Percentiles rank a stretch among this genome's conserved stretches.
Conservation (phyloP, 305 asterid genomes). For the Fraxinus floribunda region DNA sequence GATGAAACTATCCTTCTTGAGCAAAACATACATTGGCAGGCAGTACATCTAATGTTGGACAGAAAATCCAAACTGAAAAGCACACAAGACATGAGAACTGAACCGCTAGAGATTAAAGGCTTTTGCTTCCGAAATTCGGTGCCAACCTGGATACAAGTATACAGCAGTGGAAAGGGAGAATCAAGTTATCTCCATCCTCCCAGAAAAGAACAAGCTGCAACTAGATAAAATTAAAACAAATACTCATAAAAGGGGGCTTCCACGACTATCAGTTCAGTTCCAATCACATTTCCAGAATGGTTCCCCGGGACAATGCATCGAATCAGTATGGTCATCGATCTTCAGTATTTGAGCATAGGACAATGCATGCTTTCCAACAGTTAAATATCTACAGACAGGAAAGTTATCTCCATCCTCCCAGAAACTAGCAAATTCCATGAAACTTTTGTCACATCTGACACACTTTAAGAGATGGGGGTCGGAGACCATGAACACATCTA, state of each 20-base stretch:
- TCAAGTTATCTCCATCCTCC: too few species aligned
- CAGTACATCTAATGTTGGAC: background rate
- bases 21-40: background rate
- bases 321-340: constrained; percentile 11
- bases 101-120: background rate
- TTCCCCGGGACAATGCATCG: background rate
- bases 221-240: constrained; percentile 25
- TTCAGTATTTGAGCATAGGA: constrained; percentile 8
- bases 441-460: background rate
- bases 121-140: constrained; percentile 20
- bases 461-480: constrained; percentile 21
- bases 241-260: constrained; percentile 24
- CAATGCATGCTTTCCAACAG: constrained; percentile 37
- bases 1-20: background rate
- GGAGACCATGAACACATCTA: constrained; percentile 26
- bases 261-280: background rate
- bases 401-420: constrained; percentile 26
- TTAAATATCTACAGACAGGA: constrained; percentile 49
- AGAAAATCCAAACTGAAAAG: background rate
- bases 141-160: constrained; percentile 23
- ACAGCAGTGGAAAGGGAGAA: constrained; percentile 10
- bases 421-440: background rate
- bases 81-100: background rate
- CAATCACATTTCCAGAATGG: constrained; percentile 16
- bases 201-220: constrained; percentile 15